Percentiles rank a stretch among this genome's conserved stretches.
These are phyloP conservation scores for Posidonia oceanica DNA, from an alignment of 116 monocot genomes.

Conservation along the genomic window DNA sequence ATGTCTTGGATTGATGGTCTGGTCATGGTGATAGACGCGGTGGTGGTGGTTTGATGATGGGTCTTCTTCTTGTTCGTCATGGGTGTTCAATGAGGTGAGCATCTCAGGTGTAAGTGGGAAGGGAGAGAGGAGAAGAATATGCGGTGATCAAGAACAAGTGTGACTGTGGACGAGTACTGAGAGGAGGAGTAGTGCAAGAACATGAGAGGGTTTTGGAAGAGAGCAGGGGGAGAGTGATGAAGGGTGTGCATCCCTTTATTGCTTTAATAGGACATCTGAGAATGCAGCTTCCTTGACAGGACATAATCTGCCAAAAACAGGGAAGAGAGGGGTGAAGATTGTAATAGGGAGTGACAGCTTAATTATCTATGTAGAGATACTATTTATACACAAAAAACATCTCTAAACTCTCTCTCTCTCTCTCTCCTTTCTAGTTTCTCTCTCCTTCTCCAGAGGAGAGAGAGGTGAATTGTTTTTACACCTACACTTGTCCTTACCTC, in stretches of 20 bases:
- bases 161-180: too few species aligned
- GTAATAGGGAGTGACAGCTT: too few species aligned
- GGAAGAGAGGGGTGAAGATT: constrained; percentile 5
- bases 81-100: constrained; percentile 68
- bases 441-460: too few species aligned
- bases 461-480: too few species aligned
- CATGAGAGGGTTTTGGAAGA: constrained; percentile 1
- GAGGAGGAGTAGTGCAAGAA: too few species aligned
- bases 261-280: constrained; percentile 74
- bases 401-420: constrained; percentile 4
- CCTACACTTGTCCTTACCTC: constrained; percentile 1
- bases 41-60: constrained; percentile 2
- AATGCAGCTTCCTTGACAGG: constrained; percentile 64
- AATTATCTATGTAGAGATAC: constrained; percentile 9
- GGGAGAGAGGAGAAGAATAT: constrained; percentile 1
- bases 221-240: neutral
- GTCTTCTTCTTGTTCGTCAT: constrained; percentile 24
- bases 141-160: too few species aligned
- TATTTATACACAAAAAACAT: neutral
- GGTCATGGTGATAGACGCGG: neutral
- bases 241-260: constrained; percentile 24
- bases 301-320: constrained; percentile 79
- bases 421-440: neutral
- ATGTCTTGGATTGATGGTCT: neutral
- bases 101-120: constrained; percentile 24